phyloP scores from a whole-genome alignment of 2,329 filamentous ascomycete genomes.

The Aspergillus hiratsukae region DNA sequence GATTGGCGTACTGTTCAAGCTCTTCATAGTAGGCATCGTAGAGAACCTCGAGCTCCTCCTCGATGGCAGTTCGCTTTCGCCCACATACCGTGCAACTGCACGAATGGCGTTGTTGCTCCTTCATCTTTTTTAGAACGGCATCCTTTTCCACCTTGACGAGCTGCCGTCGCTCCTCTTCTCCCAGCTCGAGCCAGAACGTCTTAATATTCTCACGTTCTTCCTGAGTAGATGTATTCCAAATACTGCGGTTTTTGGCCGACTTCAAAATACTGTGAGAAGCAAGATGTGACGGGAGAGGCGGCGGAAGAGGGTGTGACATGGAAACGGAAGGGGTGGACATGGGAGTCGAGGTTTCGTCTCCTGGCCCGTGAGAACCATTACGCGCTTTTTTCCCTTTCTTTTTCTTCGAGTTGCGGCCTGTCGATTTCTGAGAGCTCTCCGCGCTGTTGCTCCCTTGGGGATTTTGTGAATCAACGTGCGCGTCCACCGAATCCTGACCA shows the following conservation, averaged over 20 bases:
- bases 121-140: slow-evolving; percentile 97
- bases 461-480: slow-evolving; percentile 17
- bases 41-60: slow-evolving; percentile 93
- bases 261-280: slow-evolving; percentile 41
- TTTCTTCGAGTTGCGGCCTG: slow-evolving; percentile 36
- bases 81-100: slow-evolving; percentile 98
- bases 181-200: slow-evolving; percentile 93
- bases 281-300: slow-evolving; percentile 41
- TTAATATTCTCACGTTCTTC: slow-evolving; percentile 97
- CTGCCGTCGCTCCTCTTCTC: slow-evolving; percentile 90
- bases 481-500: slow-evolving; percentile 42
- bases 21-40: slow-evolving; percentile 99
- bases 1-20: slow-evolving; percentile 93
- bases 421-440: slow-evolving; percentile 19
- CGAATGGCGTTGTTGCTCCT: slow-evolving; percentile 98
- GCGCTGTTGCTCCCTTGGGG: slow-evolving; percentile 14
- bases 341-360: slow-evolving; percentile 37
- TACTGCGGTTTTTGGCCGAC: slow-evolving; percentile 67
- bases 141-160: slow-evolving; percentile 98
- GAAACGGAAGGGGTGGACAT: slow-evolving; percentile 42
- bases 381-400: slow-evolving; percentile 38
- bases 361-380: slow-evolving; percentile 30
- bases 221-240: slow-evolving; percentile 94
- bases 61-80: slow-evolving; percentile 91
- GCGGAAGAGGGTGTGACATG: slow-evolving; percentile 38